These are phyloP conservation scores for Ceratopteris richardii DNA, from an alignment of 75 land plant genomes.

Conservation along the genomic window DNA sequence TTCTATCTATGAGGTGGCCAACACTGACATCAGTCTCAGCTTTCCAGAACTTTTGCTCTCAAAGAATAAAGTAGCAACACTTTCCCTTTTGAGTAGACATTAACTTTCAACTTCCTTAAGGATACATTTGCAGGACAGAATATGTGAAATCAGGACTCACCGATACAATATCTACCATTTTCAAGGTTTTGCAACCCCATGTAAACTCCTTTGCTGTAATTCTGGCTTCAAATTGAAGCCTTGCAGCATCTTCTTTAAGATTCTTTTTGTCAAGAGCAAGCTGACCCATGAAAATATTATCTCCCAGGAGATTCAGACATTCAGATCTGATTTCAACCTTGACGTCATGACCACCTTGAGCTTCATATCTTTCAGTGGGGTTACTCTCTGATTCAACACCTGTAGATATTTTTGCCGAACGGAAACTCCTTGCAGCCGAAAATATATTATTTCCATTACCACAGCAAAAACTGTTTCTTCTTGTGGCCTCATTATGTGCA, in stretches of 20 bases:
- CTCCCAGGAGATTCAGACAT: conserved; percentile 62
- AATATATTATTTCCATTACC: neutral
- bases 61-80: too few species aligned
- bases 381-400: neutral
- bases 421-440: neutral
- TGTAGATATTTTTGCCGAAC: too few species aligned
- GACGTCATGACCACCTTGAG: neutral
- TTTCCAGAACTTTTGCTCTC: too few species aligned
- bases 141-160: conserved; percentile 28
- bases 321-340: conserved; percentile 78
- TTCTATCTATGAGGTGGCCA: too few species aligned
- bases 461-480: neutral
- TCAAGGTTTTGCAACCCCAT: conserved; percentile 63
- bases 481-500: neutral
- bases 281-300: conserved; percentile 61
- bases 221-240: conserved; percentile 42
- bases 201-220: conserved; percentile 73
- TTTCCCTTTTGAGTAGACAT: too few species aligned
- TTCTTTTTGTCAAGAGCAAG: conserved; percentile 30
- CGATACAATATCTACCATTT: conserved; percentile 65
- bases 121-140: too few species aligned
- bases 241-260: conserved; percentile 18
- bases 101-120: too few species aligned
- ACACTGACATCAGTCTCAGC: too few species aligned
- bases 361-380: neutral